These are phyloP conservation scores for Rhododendron mucronatum DNA, from an alignment of 148 eudicot species.

Conservation along the genomic window DNA sequence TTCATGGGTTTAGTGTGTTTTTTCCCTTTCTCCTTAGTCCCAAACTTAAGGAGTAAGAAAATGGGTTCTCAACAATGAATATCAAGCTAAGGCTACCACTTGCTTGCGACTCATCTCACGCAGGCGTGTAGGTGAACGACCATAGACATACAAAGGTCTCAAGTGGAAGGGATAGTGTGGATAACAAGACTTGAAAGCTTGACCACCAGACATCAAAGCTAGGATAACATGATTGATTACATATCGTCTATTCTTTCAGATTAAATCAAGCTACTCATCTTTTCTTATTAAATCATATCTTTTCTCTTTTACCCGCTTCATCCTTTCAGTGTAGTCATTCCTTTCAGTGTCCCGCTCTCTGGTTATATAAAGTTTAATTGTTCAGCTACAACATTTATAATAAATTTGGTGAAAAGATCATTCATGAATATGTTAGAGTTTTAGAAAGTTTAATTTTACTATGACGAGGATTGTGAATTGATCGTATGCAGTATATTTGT, in stretches of 20 bases:
- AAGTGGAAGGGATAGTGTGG: not conserved
- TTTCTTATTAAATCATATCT: not conserved
- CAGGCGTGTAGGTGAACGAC: not conserved
- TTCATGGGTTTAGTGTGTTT: not conserved
- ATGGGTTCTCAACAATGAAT: not conserved
- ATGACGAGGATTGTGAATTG: not conserved
- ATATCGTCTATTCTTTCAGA: not conserved
- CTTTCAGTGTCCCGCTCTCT: not conserved
- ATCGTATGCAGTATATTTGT: not conserved
- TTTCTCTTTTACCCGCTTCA: not conserved
- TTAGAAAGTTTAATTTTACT: not conserved
- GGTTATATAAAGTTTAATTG: not conserved
- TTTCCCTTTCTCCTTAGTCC: not conserved
- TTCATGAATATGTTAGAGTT: not conserved
- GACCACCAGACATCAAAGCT: not conserved
- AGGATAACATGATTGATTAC: not conserved
- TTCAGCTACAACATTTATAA: not conserved
- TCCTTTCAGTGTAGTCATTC: not conserved
- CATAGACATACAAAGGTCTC: not conserved
- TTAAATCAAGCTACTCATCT: not conserved
- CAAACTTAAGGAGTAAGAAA: not conserved
- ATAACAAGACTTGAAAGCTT: not conserved
- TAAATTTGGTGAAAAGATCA: not conserved
- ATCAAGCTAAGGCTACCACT: not conserved
- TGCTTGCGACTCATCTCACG: not conserved